Base-by-base conservation (phyloP, 2,329 filamentous ascomycete genomes). In the Venturia carpophila region DNA sequence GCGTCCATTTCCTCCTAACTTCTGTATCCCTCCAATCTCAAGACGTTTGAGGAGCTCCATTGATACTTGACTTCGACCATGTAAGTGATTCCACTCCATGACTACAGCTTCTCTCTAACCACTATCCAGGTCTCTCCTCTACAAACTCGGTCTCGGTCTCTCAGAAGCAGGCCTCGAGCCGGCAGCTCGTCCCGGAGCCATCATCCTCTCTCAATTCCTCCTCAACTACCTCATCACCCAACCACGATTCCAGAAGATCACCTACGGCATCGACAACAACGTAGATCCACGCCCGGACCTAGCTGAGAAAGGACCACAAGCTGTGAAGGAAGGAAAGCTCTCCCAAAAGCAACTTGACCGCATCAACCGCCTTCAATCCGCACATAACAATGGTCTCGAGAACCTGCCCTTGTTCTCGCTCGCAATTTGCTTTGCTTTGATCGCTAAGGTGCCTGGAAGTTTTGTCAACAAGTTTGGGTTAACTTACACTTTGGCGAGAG, bases 321-420 rank as follows among this genome's bases (percentile, higher is more conserved):
- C 49, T 15, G 49, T 56, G 24, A 56, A 34, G 15, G 49, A 37
- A 49, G 49, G 49, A 30, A 56, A 56, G 13, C 3, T 56, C 19
- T 56, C 49, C 49, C 49, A 56, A 9, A 37, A 56, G 24, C 49
- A 56, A 19, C 24, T 56, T 24, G 49, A 56, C 49, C 49, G 49
- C 13, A 34, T 56, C 30, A 19, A 56, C 17, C 49, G 49, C 13
- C 49, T 56, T 34, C 49, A 56, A 56, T 19, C 49, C 15, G 49
- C 49, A 15, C 49, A 56, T 56, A 56, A 56, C 49, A 56, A 56
- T 11, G 30, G 49, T 34, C 49, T 56, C 49, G 49, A 56, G 21
- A 56, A 56, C 27, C 11, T 56, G 13, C 49, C 49, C 30, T 19
- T 56, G 27, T 56, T 56, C 49, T 56, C 49, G 24, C 49, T 56